Percentiles rank a stretch among this genome's conserved stretches.
Evolutionary conservation across 1,284 basidiomycete species (phyloP).

Genomic region (Porodaedalea pini): DNA sequence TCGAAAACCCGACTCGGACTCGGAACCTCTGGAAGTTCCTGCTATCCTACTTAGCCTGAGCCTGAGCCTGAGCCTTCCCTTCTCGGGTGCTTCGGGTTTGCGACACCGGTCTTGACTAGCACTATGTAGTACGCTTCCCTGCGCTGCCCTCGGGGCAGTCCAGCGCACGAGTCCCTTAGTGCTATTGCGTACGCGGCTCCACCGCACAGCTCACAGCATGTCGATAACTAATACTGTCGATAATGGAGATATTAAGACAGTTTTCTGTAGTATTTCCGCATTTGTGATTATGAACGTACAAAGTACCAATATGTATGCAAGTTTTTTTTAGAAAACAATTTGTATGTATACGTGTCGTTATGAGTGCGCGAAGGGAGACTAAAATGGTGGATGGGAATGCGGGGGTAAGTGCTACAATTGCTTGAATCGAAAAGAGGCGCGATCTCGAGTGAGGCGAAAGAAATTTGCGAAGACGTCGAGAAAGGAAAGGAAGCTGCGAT

Average conservation of each 20-base stretch:
- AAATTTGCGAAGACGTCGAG: background rate
- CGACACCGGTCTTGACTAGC: background rate
- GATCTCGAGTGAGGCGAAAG: background rate
- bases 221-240: background rate
- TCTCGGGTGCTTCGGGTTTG: background rate
- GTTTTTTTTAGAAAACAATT: background rate
- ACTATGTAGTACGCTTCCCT: background rate
- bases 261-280: background rate
- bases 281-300: background rate
- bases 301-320: slow-evolving; percentile 1
- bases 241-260: background rate
- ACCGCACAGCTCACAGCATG: background rate
- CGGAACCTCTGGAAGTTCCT: no score
- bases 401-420: slow-evolving; percentile 4
- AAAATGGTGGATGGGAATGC: background rate
- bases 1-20: no score
- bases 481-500: background rate
- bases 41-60: no score
- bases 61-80: background rate
- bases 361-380: background rate
- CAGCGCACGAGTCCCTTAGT: background rate
- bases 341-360: background rate
- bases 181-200: background rate
- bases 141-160: background rate
- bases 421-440: background rate